Evolutionary conservation across 345 rosid species (phyloP).

Genomic region (Rhodomyrtus tomentosa): DNA sequence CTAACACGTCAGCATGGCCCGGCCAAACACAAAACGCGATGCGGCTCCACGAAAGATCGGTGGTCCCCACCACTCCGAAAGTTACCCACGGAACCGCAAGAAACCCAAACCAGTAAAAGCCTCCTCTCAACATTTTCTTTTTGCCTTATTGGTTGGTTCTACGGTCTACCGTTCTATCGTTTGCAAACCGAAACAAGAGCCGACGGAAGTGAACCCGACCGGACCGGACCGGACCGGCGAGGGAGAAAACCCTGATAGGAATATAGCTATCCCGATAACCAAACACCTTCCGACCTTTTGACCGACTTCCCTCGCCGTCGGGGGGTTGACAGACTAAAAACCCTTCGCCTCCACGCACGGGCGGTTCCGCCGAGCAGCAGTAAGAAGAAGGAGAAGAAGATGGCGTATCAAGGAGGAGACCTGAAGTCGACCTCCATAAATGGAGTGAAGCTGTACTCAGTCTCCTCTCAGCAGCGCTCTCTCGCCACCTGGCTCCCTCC

Average conservation of each 20-base stretch:
- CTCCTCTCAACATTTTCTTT: too few relatives aligned
- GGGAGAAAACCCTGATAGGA: background rate
- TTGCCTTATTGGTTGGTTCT: too few relatives aligned
- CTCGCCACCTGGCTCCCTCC: constrained; percentile 59
- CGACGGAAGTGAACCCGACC: background rate
- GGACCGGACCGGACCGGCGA: background rate
- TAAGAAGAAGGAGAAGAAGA: background rate
- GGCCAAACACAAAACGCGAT: too few relatives aligned
- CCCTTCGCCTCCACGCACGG: background rate
- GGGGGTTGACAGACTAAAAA: background rate
- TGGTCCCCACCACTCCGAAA: too few relatives aligned
- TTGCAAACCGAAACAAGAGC: background rate
- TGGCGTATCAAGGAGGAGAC: constrained; percentile 53
- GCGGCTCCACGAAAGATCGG: too few relatives aligned
- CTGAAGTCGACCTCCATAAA: constrained; percentile 74
- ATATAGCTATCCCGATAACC: background rate
- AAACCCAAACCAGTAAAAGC: too few relatives aligned
- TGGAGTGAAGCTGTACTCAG: constrained; percentile 65
- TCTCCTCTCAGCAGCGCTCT: constrained; percentile 51
- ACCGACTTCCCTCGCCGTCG: background rate
- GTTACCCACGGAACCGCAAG: too few relatives aligned
- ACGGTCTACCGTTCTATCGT: too few relatives aligned
- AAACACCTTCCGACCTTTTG: background rate
- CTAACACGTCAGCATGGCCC: too few relatives aligned
- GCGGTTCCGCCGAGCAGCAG: background rate